These are phyloP conservation scores for Globisporangium megalacanthum DNA, from an alignment of 352 stramenopile species.

Conservation along the genomic window DNA sequence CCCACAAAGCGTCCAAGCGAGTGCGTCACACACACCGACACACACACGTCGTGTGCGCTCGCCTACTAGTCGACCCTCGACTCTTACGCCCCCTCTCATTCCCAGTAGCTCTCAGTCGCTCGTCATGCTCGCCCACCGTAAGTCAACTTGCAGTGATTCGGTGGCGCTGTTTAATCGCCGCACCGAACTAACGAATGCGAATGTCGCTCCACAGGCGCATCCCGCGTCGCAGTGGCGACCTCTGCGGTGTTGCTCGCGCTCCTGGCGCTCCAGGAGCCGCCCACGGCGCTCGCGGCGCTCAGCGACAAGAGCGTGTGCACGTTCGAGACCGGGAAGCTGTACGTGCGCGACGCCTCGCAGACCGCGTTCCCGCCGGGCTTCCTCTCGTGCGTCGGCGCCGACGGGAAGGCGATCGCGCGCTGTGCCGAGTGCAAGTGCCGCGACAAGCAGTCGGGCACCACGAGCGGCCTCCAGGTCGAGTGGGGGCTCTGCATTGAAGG, in stretches of 20 bases:
- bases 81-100: not conserved
- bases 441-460: constrained; percentile 16
- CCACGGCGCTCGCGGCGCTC: not conserved
- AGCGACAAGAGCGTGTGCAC: constrained; percentile 8
- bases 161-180: too few relatives aligned
- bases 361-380: constrained; percentile 26
- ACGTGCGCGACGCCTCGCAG: constrained; percentile 26
- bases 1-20: too few relatives aligned
- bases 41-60: too few relatives aligned
- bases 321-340: constrained; percentile 13
- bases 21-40: too few relatives aligned
- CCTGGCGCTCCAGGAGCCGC: not conserved
- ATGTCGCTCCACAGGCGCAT: too few relatives aligned
- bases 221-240: not conserved
- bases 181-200: too few relatives aligned
- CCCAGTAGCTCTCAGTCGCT: too few relatives aligned
- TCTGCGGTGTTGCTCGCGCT: constrained; percentile 1
- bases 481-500: constrained; percentile 16
- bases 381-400: constrained; percentile 21
- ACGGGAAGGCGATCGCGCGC: constrained; percentile 12
- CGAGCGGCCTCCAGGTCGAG: constrained; percentile 12
- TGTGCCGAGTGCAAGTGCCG: constrained; percentile 33
- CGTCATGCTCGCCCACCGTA: constrained; percentile 4
- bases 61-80: constrained; percentile 2
- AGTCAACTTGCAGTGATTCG: not conserved